Percentiles rank a stretch among this genome's conserved stretches.
Evolutionary conservation across 2,329 filamentous ascomycete genomes (phyloP).

Genomic region (Penicillium sp.): DNA sequence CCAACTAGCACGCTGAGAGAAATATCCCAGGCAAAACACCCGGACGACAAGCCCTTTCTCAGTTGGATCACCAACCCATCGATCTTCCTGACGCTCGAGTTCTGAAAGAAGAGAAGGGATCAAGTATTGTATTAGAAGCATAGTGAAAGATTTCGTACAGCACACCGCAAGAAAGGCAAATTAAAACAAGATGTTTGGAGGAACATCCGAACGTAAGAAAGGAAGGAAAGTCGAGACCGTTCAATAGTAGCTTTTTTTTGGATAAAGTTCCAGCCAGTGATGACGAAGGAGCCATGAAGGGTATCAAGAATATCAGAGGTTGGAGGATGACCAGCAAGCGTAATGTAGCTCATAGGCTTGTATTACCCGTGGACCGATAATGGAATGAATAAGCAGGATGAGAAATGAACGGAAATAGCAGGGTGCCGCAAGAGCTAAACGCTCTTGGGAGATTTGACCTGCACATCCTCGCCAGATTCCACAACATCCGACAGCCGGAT

Average conservation of each 20-base stretch:
- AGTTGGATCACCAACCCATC: constrained; percentile 1
- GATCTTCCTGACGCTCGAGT: constrained; percentile 6
- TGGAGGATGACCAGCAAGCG: constrained; percentile 24
- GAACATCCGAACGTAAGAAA: constrained; percentile 13
- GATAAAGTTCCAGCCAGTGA: constrained; percentile 30
- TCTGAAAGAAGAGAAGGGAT: constrained; percentile 8
- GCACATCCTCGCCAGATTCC: constrained; percentile 38
- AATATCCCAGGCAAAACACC: not conserved
- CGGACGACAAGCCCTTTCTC: not conserved
- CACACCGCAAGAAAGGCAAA: constrained; percentile 19
- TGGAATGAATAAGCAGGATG: constrained; percentile 1
- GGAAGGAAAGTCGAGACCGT: constrained; percentile 16
- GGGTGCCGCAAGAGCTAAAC: constrained; percentile 17
- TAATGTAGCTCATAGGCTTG: not conserved
- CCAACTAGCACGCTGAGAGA: not conserved
- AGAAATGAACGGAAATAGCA: constrained; percentile 1
- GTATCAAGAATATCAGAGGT: constrained; percentile 39
- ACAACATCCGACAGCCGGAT: constrained; percentile 56
- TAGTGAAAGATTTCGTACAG: constrained; percentile 22
- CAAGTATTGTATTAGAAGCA: constrained; percentile 24
- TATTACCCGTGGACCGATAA: not conserved
- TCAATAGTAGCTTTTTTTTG: constrained; percentile 21
- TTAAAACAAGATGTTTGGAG: constrained; percentile 13
- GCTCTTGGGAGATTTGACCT: constrained; percentile 36
- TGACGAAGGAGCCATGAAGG: constrained; percentile 35